phyloP scores from a whole-genome alignment of 345 rosid genomes.

The Brassica nigra region DNA sequence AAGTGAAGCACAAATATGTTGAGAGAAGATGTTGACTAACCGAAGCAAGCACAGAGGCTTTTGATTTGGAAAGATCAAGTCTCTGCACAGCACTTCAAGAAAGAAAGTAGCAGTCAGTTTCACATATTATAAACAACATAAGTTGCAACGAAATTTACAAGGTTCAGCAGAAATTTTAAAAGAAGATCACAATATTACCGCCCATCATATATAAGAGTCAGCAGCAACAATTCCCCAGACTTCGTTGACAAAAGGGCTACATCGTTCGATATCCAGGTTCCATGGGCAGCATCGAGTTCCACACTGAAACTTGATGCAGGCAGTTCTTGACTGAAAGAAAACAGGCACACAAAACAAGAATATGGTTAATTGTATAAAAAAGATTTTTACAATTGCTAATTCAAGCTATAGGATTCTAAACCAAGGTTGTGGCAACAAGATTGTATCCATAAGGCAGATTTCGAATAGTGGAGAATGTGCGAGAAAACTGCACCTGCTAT shows the following conservation, averaged over 20 bases:
- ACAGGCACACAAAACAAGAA: constrained; percentile 21
- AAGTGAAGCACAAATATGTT: constrained; percentile 15
- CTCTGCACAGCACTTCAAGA: constrained; percentile 87
- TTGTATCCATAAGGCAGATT: constrained; percentile 12
- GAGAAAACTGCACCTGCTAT: constrained; percentile 64
- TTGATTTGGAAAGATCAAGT: constrained; percentile 94
- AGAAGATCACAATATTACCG: constrained; percentile 52
- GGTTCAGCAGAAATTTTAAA: constrained; percentile 13
- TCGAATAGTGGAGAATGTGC: constrained; percentile 15
- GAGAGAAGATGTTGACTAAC: constrained; percentile 55
- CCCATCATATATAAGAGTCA: constrained; percentile 93
- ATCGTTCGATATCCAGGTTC: constrained; percentile 78
- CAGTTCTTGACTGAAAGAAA: constrained; percentile 76
- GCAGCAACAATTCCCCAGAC: constrained; percentile 81
- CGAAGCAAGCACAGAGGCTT: constrained; percentile 97
- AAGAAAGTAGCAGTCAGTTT: constrained; percentile 37
- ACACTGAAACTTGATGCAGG: constrained; percentile 81
- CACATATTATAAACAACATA: constrained; percentile 15
- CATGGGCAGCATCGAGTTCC: constrained; percentile 97
- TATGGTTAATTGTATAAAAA: constrained; percentile 19
- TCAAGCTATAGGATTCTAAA: constrained; percentile 16
- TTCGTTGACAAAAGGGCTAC: constrained; percentile 89
- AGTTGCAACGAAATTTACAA: constrained; percentile 25
- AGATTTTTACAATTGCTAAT: constrained; percentile 1
- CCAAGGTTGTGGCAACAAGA: constrained; percentile 16